Percentiles rank a stretch among this genome's conserved stretches.
These are phyloP conservation scores for Microthlaspi erraticum DNA, from an alignment of 345 rosid species.

Conservation along the genomic window DNA sequence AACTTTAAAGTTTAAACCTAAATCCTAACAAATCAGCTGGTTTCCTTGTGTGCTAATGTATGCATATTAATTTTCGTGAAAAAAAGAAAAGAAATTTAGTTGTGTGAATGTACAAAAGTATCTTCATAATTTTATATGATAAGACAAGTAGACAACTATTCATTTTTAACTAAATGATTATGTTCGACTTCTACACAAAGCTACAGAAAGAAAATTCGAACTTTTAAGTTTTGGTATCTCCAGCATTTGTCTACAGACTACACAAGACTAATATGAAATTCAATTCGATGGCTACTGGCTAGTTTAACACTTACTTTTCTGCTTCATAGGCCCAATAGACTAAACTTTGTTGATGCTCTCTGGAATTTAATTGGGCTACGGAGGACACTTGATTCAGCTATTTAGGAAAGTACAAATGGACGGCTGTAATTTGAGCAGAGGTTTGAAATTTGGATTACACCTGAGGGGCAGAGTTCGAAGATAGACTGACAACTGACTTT, in stretches of 20 bases:
- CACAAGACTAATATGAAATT: not conserved
- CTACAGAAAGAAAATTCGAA: not conserved
- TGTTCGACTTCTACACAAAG: not conserved
- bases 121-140: not conserved
- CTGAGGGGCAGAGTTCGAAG: slow-evolving; percentile 47
- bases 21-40: slow-evolving; percentile 15
- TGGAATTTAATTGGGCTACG: slow-evolving; percentile 15
- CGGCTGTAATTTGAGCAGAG: slow-evolving; percentile 27
- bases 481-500: slow-evolving; percentile 44
- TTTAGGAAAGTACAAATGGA: slow-evolving; percentile 19
- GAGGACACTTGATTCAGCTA: not conserved
- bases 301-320: too few relatives aligned
- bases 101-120: not conserved
- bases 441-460: slow-evolving; percentile 40
- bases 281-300: too few relatives aligned
- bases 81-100: slow-evolving; percentile 1
- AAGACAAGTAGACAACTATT: not conserved
- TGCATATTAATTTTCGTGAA: slow-evolving; percentile 3
- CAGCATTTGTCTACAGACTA: not conserved
- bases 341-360: not conserved
- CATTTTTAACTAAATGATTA: not conserved
- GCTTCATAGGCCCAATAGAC: slow-evolving; percentile 7
- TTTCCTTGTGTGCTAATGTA: not conserved
- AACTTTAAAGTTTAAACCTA: slow-evolving; percentile 28
- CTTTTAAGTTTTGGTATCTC: not conserved